These are phyloP conservation scores for Hypoxylon fragiforme DNA, from an alignment of 495 filamentous ascomycete species.

Conservation along the genomic window DNA sequence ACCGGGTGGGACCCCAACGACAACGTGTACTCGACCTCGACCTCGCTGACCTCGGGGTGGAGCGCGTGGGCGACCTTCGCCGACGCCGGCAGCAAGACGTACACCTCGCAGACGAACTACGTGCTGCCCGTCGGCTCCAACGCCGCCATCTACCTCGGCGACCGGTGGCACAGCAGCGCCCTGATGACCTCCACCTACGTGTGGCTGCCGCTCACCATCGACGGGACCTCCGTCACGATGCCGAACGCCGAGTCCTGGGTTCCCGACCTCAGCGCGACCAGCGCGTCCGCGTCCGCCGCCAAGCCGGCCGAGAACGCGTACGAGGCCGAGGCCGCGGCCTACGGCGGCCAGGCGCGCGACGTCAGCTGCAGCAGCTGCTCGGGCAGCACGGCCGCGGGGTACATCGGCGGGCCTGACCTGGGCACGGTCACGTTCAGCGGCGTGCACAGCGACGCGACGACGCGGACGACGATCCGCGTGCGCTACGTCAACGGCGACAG, in stretches of 20 bases:
- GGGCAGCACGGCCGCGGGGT: constrained; percentile 49
- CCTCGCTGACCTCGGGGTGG: constrained; percentile 55
- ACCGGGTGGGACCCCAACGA: constrained; percentile 62
- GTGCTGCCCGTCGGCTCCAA: constrained; percentile 49
- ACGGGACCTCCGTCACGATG: constrained; percentile 56
- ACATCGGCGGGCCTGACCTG: constrained; percentile 56
- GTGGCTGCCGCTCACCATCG: constrained; percentile 65
- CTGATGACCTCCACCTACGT: constrained; percentile 64
- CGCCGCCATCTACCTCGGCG: constrained; percentile 65
- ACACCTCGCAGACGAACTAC: constrained; percentile 55
- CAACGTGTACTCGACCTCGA: constrained; percentile 54
- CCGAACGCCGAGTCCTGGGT: constrained; percentile 60
- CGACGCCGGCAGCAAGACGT: constrained; percentile 54
- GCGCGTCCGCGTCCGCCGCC: constrained; percentile 38
- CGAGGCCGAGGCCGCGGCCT: constrained; percentile 51
- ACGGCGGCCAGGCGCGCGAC: constrained; percentile 37
- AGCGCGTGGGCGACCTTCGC: constrained; percentile 63
- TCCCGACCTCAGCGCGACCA: constrained; percentile 30
- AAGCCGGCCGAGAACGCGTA: constrained; percentile 54
- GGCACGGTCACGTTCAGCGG: constrained; percentile 51
- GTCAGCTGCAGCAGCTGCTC: constrained; percentile 55
- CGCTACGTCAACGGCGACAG: constrained; percentile 58
- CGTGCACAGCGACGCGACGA: constrained; percentile 49
- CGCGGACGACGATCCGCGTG: constrained; percentile 57
- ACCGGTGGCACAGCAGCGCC: constrained; percentile 63